A percentile compares a stretch with the other conserved stretches of the same genome.
Evolutionary conservation across 2,329 filamentous ascomycete genomes (phyloP).

Genomic region (Aspergillus tubingensis): DNA sequence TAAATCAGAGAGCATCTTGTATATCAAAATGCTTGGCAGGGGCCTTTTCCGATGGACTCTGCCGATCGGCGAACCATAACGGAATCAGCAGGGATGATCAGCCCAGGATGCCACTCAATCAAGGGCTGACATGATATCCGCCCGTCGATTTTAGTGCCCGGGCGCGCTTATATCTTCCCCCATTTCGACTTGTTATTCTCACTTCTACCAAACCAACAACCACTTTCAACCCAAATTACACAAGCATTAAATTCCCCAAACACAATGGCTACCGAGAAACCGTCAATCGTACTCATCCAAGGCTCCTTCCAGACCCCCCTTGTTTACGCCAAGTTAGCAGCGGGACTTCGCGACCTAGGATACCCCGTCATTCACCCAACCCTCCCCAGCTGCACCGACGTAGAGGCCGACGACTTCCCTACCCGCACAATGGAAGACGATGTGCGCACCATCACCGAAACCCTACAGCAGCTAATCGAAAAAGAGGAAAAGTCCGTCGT

Average conservation of each 20-base stretch:
- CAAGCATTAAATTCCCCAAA: no score
- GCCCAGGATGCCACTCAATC: not conserved
- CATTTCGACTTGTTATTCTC: not conserved
- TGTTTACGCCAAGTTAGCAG: not conserved
- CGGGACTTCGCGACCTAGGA: not conserved
- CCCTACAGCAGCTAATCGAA: not conserved
- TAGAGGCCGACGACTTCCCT: not conserved
- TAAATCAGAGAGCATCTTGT: no score
- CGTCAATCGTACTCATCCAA: not conserved
- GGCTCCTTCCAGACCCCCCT: not conserved
- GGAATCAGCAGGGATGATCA: not conserved
- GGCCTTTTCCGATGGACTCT: no score
- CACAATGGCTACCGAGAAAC: not conserved
- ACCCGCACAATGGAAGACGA: not conserved
- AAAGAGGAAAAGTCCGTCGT: conserved; percentile 2
- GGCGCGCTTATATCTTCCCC: not conserved
- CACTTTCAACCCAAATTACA: not conserved
- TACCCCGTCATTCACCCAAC: not conserved
- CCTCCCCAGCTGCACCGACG: not conserved
- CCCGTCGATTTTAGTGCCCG: not conserved
- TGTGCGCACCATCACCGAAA: not conserved
- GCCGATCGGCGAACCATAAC: not conserved
- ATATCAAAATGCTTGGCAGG: no score
- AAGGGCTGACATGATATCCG: not conserved
- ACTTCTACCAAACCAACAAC: not conserved